These are phyloP conservation scores for Aureobasidium sp. DNA, from an alignment of 2,329 filamentous ascomycete genomes.

Conservation along the genomic window DNA sequence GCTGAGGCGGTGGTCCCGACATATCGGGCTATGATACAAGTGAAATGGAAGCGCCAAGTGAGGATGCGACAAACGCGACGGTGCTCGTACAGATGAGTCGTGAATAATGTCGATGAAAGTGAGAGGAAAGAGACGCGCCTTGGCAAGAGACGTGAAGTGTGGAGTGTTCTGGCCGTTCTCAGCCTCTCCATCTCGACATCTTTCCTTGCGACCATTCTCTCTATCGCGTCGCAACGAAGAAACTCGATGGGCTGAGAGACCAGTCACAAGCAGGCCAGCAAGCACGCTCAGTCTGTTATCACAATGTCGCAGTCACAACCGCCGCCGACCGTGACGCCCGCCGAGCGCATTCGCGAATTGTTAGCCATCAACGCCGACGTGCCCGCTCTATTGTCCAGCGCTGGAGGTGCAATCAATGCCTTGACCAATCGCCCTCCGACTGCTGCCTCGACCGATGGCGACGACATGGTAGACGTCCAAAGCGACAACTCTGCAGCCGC, in stretches of 20 bases:
- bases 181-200: background rate
- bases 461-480: slow-evolving; percentile 30
- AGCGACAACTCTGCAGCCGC: slow-evolving; percentile 2
- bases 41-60: background rate
- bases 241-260: slow-evolving; percentile 13
- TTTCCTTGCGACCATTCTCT: background rate
- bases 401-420: slow-evolving; percentile 55
- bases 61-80: background rate
- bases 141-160: slow-evolving; percentile 8
- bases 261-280: background rate
- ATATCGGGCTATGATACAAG: slow-evolving; percentile 18
- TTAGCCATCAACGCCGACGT: slow-evolving; percentile 63
- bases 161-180: background rate
- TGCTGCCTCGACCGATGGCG: slow-evolving; percentile 39
- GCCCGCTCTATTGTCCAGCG: slow-evolving; percentile 47
- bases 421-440: slow-evolving; percentile 45
- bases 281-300: slow-evolving; percentile 3
- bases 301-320: slow-evolving; percentile 18
- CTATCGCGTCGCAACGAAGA: background rate
- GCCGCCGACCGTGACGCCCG: slow-evolving; percentile 47
- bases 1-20: slow-evolving; percentile 28
- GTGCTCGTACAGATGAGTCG: background rate
- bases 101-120: slow-evolving; percentile 1
- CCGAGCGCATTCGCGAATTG: slow-evolving; percentile 73
- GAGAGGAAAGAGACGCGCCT: slow-evolving; percentile 5